phyloP scores from a whole-genome alignment of 2,329 filamentous ascomycete species.

The Paecilomyces niveus region DNA sequence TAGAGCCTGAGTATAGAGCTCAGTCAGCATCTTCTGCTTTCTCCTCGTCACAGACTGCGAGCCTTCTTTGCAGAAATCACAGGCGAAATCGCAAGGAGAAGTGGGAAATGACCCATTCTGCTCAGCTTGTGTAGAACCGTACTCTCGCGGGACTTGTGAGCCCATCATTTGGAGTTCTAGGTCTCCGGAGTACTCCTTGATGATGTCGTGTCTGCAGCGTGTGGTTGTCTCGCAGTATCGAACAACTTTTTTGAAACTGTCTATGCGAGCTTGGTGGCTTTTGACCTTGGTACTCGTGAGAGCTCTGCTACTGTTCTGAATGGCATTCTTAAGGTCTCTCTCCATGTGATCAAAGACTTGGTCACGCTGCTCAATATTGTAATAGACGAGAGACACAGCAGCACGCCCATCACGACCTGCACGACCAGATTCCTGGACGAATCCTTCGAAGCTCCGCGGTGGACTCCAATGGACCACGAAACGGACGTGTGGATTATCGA shows the following conservation, averaged over 20 bases:
- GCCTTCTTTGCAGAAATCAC: conserved; percentile 69
- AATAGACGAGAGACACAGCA: conserved; percentile 81
- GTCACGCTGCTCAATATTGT: conserved; percentile 79
- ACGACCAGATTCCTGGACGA: conserved; percentile 90
- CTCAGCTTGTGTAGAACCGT: neutral
- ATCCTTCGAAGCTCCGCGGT: conserved; percentile 90
- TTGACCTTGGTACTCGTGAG: conserved; percentile 31
- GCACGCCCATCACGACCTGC: conserved; percentile 87
- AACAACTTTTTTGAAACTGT: conserved; percentile 62
- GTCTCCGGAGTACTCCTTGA: conserved; percentile 74
- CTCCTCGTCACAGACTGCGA: conserved; percentile 49
- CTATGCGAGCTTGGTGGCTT: conserved; percentile 41
- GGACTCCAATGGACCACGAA: conserved; percentile 94
- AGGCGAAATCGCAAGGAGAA: conserved; percentile 64
- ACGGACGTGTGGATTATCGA: conserved; percentile 89
- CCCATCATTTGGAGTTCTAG: conserved; percentile 27
- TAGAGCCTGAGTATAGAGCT: neutral
- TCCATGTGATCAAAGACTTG: conserved; percentile 53
- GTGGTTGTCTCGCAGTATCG: conserved; percentile 73
- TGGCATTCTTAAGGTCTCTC: conserved; percentile 34
- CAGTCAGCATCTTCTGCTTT: conserved; percentile 35
- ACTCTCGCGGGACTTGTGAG: conserved; percentile 11
- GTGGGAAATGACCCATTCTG: conserved; percentile 16
- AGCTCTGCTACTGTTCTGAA: conserved; percentile 27
- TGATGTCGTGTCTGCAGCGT: conserved; percentile 66